These are phyloP conservation scores for Sporothrix euskadiensis DNA, from an alignment of 2,329 filamentous ascomycete genomes.

Conservation along the genomic window DNA sequence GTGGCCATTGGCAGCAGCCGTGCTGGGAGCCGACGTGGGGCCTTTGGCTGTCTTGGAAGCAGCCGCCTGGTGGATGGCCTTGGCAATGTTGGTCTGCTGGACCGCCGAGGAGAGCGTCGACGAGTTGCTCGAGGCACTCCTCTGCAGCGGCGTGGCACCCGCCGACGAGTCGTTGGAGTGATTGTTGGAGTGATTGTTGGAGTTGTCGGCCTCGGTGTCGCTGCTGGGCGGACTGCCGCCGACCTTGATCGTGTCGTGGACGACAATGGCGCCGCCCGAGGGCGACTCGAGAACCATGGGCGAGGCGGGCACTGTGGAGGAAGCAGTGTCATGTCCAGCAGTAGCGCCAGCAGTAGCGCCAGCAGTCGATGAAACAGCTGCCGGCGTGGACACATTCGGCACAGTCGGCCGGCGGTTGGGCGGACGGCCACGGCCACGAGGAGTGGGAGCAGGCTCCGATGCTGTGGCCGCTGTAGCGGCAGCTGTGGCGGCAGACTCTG, in stretches of 20 bases:
- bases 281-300: slow-evolving; percentile 38
- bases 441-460: not conserved
- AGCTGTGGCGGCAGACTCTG: not conserved
- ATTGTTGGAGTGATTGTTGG: not conserved
- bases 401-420: slow-evolving; percentile 6
- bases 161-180: slow-evolving; percentile 30
- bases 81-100: not conserved
- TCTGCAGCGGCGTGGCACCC: slow-evolving; percentile 28
- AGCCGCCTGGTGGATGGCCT: not conserved
- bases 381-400: not conserved
- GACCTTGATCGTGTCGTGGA: slow-evolving; percentile 61
- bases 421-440: slow-evolving; percentile 24
- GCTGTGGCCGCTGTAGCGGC: not conserved
- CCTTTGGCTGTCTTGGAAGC: not conserved
- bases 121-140: slow-evolving; percentile 8
- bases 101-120: not conserved
- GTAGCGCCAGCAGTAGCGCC: not conserved
- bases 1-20: slow-evolving; percentile 7
- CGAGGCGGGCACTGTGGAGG: not conserved
- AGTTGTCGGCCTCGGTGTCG: slow-evolving; percentile 37
- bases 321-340: not conserved
- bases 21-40: slow-evolving; percentile 5
- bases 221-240: slow-evolving; percentile 45
- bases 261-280: slow-evolving; percentile 49
- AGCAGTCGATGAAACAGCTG: not conserved